These are phyloP conservation scores for Cladosporium sp. DNA, from an alignment of 2,329 filamentous ascomycete genomes.

Conservation along the genomic window DNA sequence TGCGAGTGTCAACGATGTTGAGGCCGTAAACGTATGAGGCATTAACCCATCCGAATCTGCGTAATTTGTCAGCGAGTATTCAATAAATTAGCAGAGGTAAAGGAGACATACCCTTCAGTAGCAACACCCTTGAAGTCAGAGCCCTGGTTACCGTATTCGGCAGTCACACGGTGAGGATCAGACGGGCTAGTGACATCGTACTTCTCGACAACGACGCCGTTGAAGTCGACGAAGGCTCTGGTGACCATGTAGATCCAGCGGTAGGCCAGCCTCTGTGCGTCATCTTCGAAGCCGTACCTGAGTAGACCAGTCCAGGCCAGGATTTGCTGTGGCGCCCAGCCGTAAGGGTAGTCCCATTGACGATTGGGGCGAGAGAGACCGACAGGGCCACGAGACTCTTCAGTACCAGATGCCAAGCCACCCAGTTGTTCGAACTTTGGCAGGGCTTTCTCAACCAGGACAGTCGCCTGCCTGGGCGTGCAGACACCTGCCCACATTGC, in stretches of 20 bases:
- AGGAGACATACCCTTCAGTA: slow-evolving; percentile 81
- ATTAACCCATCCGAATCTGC: slow-evolving; percentile 97
- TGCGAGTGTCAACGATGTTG: slow-evolving; percentile 83
- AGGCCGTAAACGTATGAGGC: slow-evolving; percentile 95
- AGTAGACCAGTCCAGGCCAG: slow-evolving; percentile 92
- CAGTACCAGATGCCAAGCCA: slow-evolving; percentile 84
- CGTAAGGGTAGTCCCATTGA: slow-evolving; percentile 98
- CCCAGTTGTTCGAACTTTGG: slow-evolving; percentile 87
- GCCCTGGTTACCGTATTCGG: slow-evolving; percentile 97
- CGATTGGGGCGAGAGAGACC: slow-evolving; percentile 84
- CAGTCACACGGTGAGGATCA: slow-evolving; percentile 90
- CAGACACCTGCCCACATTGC: slow-evolving; percentile 92
- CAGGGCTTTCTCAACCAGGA: slow-evolving; percentile 77
- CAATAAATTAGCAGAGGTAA: not conserved
- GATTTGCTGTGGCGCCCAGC: slow-evolving; percentile 98
- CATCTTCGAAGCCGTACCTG: slow-evolving; percentile 87
- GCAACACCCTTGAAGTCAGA: slow-evolving; percentile 93
- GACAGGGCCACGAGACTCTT: slow-evolving; percentile 80
- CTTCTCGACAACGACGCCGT: slow-evolving; percentile 97
- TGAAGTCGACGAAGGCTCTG: slow-evolving; percentile 97
- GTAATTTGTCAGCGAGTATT: slow-evolving; percentile 17
- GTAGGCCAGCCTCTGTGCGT: slow-evolving; percentile 87
- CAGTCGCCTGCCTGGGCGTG: slow-evolving; percentile 80
- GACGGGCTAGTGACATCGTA: slow-evolving; percentile 92
- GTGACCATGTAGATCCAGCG: slow-evolving; percentile 99